Base-by-base conservation (phyloP, 257 asterid genomes). In the Rubia yunnanensis region DNA sequence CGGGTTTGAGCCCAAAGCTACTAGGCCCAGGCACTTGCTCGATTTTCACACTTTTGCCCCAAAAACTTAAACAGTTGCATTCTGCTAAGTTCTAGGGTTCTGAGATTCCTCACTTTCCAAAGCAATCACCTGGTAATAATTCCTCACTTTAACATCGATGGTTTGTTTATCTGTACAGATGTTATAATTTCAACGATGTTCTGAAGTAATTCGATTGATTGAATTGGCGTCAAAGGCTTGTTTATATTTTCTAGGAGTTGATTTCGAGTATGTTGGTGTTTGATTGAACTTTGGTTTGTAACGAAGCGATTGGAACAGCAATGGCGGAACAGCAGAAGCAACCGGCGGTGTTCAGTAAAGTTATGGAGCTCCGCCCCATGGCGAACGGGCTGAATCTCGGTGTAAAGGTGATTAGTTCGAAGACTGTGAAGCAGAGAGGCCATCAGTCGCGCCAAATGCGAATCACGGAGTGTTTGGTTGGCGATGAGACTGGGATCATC, bases 301-400 rank as follows among this genome's bases (percentile, higher is more conserved):
- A 4, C 17, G 52, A 44, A 44, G n/a, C n/a, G 5, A 15, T 17
- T 17, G 1, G 6, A 10, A 39, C 44, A 65, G 65, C 39, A 65
- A 89, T 90, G 97, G 94, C 90, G 60, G 95, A 90, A 73, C 77
- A 85, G 48, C 85, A 77, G 76, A 83, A 77, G 81, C 79, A 88
- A 73, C 96, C 85, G 69, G 94, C 96, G 15, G 89, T 85, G 74
- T 90, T 87, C 73, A 68, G 74, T 49, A 87, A 87, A 79, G 81
- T 90, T 75, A 89, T 81, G 58, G 86, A 82, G 78, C 92, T 90
- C 64, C 84, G 88, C 17, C 97, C 97, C 2, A 26, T 24, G 68
- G 84, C 79, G 3, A 56, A 57, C 1, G 84, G 84, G 32, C 70
- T 80, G 30, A 80, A 76, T 38, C 73, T 77, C 22, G 77, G 69